Evolutionary conservation across 2,329 filamentous ascomycete genomes (phyloP).

Genomic region (Alternaria consortialis): DNA sequence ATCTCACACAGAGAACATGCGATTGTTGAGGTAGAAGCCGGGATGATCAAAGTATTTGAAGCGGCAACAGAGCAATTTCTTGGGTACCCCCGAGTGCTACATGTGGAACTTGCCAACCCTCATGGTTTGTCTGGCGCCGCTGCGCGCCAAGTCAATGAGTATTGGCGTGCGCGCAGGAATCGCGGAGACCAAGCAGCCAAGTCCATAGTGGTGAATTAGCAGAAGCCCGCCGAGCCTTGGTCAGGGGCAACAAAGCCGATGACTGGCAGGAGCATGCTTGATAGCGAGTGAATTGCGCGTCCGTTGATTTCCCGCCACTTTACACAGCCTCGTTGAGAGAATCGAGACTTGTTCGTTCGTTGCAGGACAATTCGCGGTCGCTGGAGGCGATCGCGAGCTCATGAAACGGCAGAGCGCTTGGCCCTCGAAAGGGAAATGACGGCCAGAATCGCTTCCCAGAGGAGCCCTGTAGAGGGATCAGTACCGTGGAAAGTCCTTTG

Average conservation of each 20-base stretch:
- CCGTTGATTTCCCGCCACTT: slow-evolving; percentile 4
- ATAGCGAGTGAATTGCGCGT: slow-evolving; percentile 19
- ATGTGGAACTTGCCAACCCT: slow-evolving; percentile 52
- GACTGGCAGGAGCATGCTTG: slow-evolving; percentile 21
- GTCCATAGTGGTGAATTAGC: slow-evolving; percentile 32
- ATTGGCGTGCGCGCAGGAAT: slow-evolving; percentile 38
- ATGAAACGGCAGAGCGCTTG: slow-evolving; percentile 8
- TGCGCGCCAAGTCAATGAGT: slow-evolving; percentile 42
- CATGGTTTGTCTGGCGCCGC: slow-evolving; percentile 41
- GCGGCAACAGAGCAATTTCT: slow-evolving; percentile 36
- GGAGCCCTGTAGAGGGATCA: background rate
- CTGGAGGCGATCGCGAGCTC: background rate
- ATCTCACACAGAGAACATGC: slow-evolving; percentile 41
- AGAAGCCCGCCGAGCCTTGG: slow-evolving; percentile 48
- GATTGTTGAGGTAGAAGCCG: slow-evolving; percentile 25
- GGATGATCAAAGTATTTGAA: slow-evolving; percentile 43
- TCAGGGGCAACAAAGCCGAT: slow-evolving; percentile 38
- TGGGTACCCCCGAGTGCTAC: slow-evolving; percentile 34
- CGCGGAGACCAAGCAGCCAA: slow-evolving; percentile 47
- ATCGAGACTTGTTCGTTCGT: slow-evolving; percentile 3
- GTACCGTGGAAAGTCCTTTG: background rate
- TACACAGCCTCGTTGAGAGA: slow-evolving; percentile 18
- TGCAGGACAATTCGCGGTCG: background rate
- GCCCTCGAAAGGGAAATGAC: slow-evolving; percentile 3
- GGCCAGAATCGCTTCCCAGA: slow-evolving; percentile 3